Base-by-base conservation (phyloP, 2,329 filamentous ascomycete genomes). In the Emericellopsis atlantica region DNA sequence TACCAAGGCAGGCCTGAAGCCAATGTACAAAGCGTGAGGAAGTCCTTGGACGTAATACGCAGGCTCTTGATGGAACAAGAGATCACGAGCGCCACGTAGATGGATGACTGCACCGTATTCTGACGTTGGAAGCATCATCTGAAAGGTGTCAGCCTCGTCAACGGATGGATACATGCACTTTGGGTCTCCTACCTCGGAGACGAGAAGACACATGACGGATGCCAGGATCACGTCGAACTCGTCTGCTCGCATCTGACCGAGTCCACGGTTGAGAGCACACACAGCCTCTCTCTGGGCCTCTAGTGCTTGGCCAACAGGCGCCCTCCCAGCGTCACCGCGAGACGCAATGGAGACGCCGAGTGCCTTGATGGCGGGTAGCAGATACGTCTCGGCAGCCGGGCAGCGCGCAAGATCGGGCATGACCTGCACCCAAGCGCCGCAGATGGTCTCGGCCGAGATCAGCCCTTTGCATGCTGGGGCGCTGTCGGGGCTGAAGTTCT, bases 401-500 rank as follows among this genome's bases (percentile, higher is more conserved):
- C 44, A 40, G 12, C 40, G 34, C 4, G 47, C 44, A 21, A 61
- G 47, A 2, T 44, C 44, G 1, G 56, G 56, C 5, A 62, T 49
- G 6, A 54, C 49, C 40, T 56, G 54, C 1, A 61, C 52, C 59
- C 58, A 62, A 2, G 53, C 48, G 4, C 58, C 60, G 41, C 57
- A 60, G 39, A 59, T 51, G 18, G 51, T 51, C 29, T 48, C 60
- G 42, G 64, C 61, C 42, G 43, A 42, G 7, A 37, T 36, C 6
- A 18, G 35, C 6, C 35, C 35, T 9, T 14, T 21, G 35, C 16
- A 11, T 14, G 21, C 16, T 4, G 35, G 35, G 18, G 10, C 11
- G 22, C 14, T 21, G 16, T 42, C 32, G 31, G 21, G 43, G 33
- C 37, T 41, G 34, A 44, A 44, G 29, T 44, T 44, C 29, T 44